A percentile compares a stretch with the other conserved stretches of the same genome.
Evolutionary conservation across 2,329 filamentous ascomycete species (phyloP).

Genomic region (Arthrocladium fulminans): DNA sequence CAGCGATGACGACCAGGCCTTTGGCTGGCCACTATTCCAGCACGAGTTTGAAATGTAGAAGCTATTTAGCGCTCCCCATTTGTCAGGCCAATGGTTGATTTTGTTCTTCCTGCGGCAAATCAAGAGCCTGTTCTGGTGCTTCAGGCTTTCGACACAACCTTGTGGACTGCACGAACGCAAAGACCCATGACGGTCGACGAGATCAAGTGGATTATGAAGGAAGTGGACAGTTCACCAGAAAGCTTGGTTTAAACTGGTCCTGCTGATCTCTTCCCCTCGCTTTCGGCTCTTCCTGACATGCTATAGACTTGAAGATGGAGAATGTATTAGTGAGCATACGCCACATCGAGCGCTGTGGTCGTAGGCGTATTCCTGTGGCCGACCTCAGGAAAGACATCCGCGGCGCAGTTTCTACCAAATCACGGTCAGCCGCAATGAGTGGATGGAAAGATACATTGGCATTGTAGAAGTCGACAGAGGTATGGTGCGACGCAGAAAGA

Average conservation of each 20-base stretch:
- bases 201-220: slow-evolving; percentile 9
- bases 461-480: no score
- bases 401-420: no score
- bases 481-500: no score
- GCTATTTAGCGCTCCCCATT: slow-evolving; percentile 2
- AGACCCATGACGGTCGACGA: slow-evolving; percentile 2
- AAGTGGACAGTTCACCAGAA: slow-evolving; percentile 7
- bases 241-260: slow-evolving; percentile 6
- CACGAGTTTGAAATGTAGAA: slow-evolving; percentile 9
- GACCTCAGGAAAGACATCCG: no score
- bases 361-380: no score
- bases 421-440: no score
- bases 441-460: no score
- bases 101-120: neutral
- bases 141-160: neutral
- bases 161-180: slow-evolving; percentile 2
- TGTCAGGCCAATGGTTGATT: slow-evolving; percentile 5
- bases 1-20: slow-evolving; percentile 1
- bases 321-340: slow-evolving; percentile 1
- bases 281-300: neutral
- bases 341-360: neutral
- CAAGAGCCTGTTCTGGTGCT: neutral
- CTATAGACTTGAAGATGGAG: slow-evolving; percentile 9
- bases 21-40: slow-evolving; percentile 9
- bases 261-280: neutral